Percentiles rank a stretch among this genome's conserved stretches.
Evolutionary conservation across 2,329 filamentous ascomycete species (phyloP).

Genomic region (Amesomyces nigricolor): DNA sequence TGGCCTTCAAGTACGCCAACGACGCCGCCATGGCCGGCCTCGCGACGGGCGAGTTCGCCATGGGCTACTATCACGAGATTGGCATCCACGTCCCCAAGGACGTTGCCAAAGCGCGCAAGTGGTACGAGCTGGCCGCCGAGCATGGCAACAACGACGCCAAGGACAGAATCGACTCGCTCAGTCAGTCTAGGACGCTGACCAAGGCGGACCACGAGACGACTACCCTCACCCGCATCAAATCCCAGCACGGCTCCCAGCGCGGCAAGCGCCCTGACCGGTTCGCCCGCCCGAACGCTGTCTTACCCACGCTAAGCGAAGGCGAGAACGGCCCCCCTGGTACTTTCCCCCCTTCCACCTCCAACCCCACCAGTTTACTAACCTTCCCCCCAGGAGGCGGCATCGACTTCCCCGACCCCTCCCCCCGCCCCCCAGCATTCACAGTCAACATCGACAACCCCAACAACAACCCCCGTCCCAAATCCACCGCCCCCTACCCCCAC

Average conservation of each 20-base stretch:
- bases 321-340: constrained; percentile 24
- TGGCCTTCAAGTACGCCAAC: constrained; percentile 86
- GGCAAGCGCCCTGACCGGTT: constrained; percentile 57
- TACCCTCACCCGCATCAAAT: constrained; percentile 82
- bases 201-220: constrained; percentile 91
- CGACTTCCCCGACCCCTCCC: constrained; percentile 45
- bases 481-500: constrained; percentile 64
- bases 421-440: constrained; percentile 46
- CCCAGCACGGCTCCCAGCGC: constrained; percentile 64
- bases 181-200: constrained; percentile 74
- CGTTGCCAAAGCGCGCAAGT: constrained; percentile 72
- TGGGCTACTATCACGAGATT: constrained; percentile 97
- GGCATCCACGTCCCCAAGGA: constrained; percentile 87
- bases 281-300: constrained; percentile 40
- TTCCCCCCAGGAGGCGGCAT: constrained; percentile 31
- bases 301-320: constrained; percentile 47
- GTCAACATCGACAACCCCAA: constrained; percentile 44
- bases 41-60: constrained; percentile 87
- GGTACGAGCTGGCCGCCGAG: constrained; percentile 85
- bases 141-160: constrained; percentile 89
- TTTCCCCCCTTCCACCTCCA: neutral
- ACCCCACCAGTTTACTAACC: no score
- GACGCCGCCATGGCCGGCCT: constrained; percentile 77
- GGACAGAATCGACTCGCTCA: constrained; percentile 75
- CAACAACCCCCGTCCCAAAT: constrained; percentile 42